Conservation (phyloP, 768 basidiomycete species). For the Rhodotorula diobovata region DNA sequence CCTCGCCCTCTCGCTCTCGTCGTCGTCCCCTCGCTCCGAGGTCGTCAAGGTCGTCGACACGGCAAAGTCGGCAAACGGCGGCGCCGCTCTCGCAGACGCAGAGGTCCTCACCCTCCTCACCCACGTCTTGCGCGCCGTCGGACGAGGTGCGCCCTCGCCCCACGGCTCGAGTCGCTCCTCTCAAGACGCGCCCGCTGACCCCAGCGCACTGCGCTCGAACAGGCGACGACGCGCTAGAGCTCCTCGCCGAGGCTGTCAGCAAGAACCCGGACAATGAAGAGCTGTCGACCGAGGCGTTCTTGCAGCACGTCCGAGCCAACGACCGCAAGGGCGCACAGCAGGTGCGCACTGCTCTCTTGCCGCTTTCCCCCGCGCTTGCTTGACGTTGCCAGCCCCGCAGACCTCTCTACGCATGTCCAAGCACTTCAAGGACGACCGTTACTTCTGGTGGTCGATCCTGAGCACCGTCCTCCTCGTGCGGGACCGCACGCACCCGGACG, state of each 20-base stretch:
- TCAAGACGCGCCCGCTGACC: neutral
- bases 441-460: constrained; percentile 35
- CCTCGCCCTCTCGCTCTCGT: constrained; percentile 11
- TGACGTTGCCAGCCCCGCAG: neutral
- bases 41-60: constrained; percentile 18
- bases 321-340: constrained; percentile 20
- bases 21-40: neutral
- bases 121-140: neutral
- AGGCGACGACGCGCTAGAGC: constrained; percentile 21
- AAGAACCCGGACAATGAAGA: constrained; percentile 33
- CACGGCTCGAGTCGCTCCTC: too few relatives aligned
- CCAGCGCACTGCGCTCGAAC: too few relatives aligned
- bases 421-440: constrained; percentile 21
- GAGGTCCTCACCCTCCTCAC: constrained; percentile 26
- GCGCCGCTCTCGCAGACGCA: constrained; percentile 13
- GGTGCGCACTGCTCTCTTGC: neutral
- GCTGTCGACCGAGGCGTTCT: constrained; percentile 29
- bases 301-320: constrained; percentile 10
- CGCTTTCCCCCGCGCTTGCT: neutral
- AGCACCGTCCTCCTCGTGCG: constrained; percentile 22
- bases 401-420: constrained; percentile 20
- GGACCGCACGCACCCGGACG: constrained; percentile 11
- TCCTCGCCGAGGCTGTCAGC: constrained; percentile 9
- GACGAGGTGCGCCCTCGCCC: constrained; percentile 2
- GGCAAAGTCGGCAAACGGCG: constrained; percentile 2